Evolutionary conservation across 176 grass and related monocot species (phyloP).

Genomic region (Alloteropsis semialata): DNA sequence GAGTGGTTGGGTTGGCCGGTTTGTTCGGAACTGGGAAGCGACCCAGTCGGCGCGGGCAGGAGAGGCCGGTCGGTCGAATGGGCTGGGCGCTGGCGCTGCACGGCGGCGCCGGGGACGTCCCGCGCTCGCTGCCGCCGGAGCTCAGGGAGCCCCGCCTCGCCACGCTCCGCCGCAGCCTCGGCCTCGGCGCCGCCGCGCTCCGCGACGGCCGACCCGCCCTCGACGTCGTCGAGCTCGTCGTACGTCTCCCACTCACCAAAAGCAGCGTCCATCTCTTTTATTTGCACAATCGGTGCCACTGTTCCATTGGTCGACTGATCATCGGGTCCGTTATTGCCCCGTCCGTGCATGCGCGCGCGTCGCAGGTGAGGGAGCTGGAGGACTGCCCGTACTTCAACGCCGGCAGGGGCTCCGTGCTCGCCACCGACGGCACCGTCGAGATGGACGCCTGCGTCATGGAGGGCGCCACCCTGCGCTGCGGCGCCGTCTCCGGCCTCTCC

Average conservation of each 20-base stretch:
- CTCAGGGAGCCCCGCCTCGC: constrained; percentile 54
- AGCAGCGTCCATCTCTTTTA: too few species aligned
- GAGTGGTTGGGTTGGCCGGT: too few species aligned
- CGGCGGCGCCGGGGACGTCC: constrained; percentile 87
- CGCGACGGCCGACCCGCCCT: constrained; percentile 50
- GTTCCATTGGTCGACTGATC: too few species aligned
- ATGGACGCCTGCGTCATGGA: constrained; percentile 93
- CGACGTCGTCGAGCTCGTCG: constrained; percentile 82
- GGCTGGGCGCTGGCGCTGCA: constrained; percentile 86
- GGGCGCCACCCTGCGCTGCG: constrained; percentile 53
- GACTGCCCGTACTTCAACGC: constrained; percentile 87
- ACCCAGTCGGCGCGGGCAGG: too few species aligned
- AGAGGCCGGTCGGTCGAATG: neutral
- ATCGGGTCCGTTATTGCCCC: too few species aligned
- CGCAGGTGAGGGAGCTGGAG: constrained; percentile 81
- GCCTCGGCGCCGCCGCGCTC: constrained; percentile 60
- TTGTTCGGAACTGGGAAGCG: too few species aligned
- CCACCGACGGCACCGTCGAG: constrained; percentile 63
- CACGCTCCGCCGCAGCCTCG: constrained; percentile 65
- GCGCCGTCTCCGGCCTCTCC: constrained; percentile 65
- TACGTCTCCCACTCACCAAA: constrained; percentile 20
- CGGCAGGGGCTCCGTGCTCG: constrained; percentile 77
- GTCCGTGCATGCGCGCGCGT: too few species aligned
- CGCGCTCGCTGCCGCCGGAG: constrained; percentile 48
- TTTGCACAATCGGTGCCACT: too few species aligned